phyloP scores from a whole-genome alignment of 768 basidiomycete genomes.

The Naganishia kalamii region DNA sequence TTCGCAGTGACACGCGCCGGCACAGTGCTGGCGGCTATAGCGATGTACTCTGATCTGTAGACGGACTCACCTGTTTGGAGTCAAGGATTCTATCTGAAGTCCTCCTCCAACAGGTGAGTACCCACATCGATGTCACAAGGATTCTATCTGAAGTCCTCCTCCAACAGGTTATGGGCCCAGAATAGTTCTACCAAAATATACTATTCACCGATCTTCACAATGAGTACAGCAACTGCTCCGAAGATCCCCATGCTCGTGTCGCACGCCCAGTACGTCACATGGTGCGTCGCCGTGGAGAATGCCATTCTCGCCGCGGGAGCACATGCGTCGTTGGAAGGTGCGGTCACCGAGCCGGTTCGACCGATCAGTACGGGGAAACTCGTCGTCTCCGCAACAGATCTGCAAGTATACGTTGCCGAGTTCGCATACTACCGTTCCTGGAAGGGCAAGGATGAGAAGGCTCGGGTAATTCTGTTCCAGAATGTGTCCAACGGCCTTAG shows the following conservation, averaged over 20 bases:
- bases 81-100: conserved; percentile 9
- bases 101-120: conserved; percentile 12
- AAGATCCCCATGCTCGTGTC: conserved; percentile 12
- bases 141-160: conserved; percentile 5
- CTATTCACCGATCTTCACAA: not conserved
- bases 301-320: conserved; percentile 7
- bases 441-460: conserved; percentile 19
- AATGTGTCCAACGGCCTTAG: conserved; percentile 10
- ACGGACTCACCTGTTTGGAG: not conserved
- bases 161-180: conserved; percentile 16
- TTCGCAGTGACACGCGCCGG: not conserved
- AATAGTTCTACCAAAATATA: not conserved
- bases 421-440: conserved; percentile 6
- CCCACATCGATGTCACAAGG: not conserved
- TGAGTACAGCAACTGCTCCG: not conserved
- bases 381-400: not conserved
- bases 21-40: conserved; percentile 5
- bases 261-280: conserved; percentile 2
- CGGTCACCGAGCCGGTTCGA: not conserved
- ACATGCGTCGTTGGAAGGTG: not conserved
- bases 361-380: not conserved
- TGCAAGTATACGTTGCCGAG: conserved; percentile 3
- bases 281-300: conserved; percentile 8
- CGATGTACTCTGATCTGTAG: not conserved
- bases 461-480: conserved; percentile 7